Evolutionary conservation across 345 rosid species (phyloP), one percentile per base, ranked within the genome.

Genomic region (Eucalyptus erythrocorys): DNA sequence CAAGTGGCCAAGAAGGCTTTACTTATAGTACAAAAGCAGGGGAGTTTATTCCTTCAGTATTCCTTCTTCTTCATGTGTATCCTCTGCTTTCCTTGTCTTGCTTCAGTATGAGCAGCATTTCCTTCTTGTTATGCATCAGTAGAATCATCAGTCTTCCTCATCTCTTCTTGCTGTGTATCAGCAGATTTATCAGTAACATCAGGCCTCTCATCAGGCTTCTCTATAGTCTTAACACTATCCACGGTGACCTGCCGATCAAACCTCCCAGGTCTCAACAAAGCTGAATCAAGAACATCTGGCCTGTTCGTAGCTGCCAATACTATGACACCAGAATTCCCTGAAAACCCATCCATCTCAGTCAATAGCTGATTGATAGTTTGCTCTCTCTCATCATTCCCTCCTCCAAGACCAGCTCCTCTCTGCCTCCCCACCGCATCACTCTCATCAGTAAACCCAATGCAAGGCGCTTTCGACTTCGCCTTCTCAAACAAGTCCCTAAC

Each of bases 291-390:
- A 80, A 90, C 91, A 48, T 89, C 91, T 8, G 91, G 82, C 87
- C 91, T 87, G 59, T 89, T 89, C 2, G 91, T 89, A 40, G 90
- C 90, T 27, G 88, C 90, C 48, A 89, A 85, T 50, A 89, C 89
- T 87, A 89, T 89, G 61, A 92, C 93, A 80, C 92, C 93, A 3
- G 93, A 88, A 59, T 89, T 91, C 48, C 90, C 89, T 21, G 90
- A 90, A 89, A 92, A 92, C 66, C 93, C 93, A 89, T 92, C 93
- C 93, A 92, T 92, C 89, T 92, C 93, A 21, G 91, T 90, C 86
- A 92, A 87, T 86, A 92, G 88, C 59, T 91, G 93, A 87, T 92
- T 91, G 87, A 92, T 88, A 51, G 93, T 92, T 48, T 90, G 91
- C 89, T 92, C 93, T 47, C 93, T 87, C 88, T 92, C 93, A 66